Percentiles rank a stretch among this genome's conserved stretches.
These are phyloP conservation scores for Geosmithia flava DNA, from an alignment of 2,329 filamentous ascomycete genomes.

Conservation along the genomic window DNA sequence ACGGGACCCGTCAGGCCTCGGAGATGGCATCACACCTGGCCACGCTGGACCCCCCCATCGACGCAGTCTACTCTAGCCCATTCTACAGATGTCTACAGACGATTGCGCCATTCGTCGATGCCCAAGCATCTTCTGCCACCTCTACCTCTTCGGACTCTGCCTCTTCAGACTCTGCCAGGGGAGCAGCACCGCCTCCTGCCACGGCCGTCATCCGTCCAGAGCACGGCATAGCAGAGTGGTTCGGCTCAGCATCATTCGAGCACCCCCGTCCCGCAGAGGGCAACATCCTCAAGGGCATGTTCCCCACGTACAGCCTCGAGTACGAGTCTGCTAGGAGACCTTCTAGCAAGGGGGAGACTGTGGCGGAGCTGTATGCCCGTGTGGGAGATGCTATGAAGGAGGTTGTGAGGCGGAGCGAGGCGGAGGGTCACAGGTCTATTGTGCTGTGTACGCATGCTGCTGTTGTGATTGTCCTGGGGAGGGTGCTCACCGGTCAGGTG, in stretches of 20 bases:
- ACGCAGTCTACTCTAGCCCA: constrained; percentile 70
- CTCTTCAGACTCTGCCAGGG: constrained; percentile 3
- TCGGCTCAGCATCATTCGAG: constrained; percentile 71
- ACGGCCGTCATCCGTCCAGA: constrained; percentile 36
- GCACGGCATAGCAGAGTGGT: constrained; percentile 70
- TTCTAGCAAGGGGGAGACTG: constrained; percentile 61
- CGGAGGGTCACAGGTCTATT: constrained; percentile 55
- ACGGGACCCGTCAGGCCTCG: constrained; percentile 73
- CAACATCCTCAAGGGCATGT: constrained; percentile 49
- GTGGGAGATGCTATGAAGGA: constrained; percentile 56
- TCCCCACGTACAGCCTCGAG: constrained; percentile 45
- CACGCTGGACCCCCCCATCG: constrained; percentile 52
- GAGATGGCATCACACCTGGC: constrained; percentile 60
- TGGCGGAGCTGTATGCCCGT: constrained; percentile 69
- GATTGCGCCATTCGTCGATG: constrained; percentile 54
- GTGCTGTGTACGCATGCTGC: constrained; percentile 86
- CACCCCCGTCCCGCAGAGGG: constrained; percentile 68
- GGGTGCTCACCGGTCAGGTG: constrained; percentile 67
- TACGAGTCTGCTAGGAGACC: constrained; percentile 57
- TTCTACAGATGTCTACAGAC: constrained; percentile 87
- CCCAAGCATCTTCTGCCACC: not conserved
- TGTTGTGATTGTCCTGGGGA: constrained; percentile 73
- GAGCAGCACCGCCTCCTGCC: not conserved
- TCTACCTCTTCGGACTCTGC: not conserved
- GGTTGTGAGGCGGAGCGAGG: constrained; percentile 63